phyloP scores from a whole-genome alignment of 768 basidiomycete species.

The Pisolithus sp. region DNA sequence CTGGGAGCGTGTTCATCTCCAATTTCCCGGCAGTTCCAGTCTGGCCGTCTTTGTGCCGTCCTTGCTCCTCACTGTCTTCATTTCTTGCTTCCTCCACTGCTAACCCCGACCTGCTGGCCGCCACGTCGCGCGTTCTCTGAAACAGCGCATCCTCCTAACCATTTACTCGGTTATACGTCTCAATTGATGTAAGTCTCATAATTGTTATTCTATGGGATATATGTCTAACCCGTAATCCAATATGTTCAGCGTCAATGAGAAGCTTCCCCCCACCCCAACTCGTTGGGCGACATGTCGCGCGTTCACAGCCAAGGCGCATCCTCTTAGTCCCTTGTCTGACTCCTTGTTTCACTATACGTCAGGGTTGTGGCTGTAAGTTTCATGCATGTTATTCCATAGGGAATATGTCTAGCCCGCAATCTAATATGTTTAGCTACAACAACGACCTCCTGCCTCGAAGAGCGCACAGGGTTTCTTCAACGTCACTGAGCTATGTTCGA shows the following conservation, averaged over 20 bases:
- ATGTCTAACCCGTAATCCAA: no score
- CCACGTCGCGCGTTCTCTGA: constrained; percentile 13
- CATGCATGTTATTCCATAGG: constrained; percentile 20
- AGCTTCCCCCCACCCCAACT: not conserved
- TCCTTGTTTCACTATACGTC: constrained; percentile 35
- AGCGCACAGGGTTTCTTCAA: constrained; percentile 39
- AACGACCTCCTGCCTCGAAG: constrained; percentile 39
- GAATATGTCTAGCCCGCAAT: constrained; percentile 20
- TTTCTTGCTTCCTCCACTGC: no score
- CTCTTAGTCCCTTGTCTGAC: constrained; percentile 17
- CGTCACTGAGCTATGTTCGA: constrained; percentile 32
- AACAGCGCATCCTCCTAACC: constrained; percentile 9
- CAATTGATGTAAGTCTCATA: no score
- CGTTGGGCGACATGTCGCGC: constrained; percentile 5
- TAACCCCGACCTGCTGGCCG: no score
- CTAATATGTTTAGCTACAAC: constrained; percentile 31
- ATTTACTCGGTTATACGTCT: not conserved
- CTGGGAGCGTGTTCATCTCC: constrained; percentile 19
- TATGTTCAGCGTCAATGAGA: no score
- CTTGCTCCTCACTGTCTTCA: no score
- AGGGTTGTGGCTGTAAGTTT: constrained; percentile 39
- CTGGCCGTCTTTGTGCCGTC: constrained; percentile 6
- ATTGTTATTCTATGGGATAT: no score
- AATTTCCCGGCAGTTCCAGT: constrained; percentile 19
- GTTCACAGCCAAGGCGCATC: constrained; percentile 21